Percentiles rank a stretch among this genome's conserved stretches.
These are phyloP conservation scores for Dryas alaskensis DNA, from an alignment of 306 rosid genomes.

Conservation along the genomic window DNA sequence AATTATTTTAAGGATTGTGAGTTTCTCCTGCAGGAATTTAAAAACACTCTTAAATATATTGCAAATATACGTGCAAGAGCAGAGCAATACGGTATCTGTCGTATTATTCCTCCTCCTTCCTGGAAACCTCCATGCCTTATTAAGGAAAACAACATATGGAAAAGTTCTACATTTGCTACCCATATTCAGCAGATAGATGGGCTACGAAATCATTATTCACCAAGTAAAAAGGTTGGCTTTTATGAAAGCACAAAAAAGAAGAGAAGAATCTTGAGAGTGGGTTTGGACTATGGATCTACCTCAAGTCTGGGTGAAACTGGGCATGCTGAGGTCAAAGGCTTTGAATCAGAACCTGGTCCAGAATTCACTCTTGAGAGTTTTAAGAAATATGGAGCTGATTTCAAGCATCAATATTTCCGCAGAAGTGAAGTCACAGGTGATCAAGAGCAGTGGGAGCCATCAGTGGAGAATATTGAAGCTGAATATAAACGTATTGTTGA, in stretches of 20 bases:
- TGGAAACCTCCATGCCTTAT: slow-evolving; percentile 59
- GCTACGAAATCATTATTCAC: slow-evolving; percentile 37
- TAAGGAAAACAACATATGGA: slow-evolving; percentile 49
- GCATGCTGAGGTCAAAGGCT: slow-evolving; percentile 24
- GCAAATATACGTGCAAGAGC: slow-evolving; percentile 60
- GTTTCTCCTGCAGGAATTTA: slow-evolving; percentile 64
- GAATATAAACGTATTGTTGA: slow-evolving; percentile 69
- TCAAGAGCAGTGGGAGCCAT: slow-evolving; percentile 53
- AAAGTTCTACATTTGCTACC: slow-evolving; percentile 47
- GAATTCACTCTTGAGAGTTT: slow-evolving; percentile 59
- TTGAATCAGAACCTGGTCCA: slow-evolving; percentile 46
- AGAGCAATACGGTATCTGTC: slow-evolving; percentile 74
- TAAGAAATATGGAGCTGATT: slow-evolving; percentile 69
- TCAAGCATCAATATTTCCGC: slow-evolving; percentile 61
- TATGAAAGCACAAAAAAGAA: slow-evolving; percentile 30
- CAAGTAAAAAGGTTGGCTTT: slow-evolving; percentile 22
- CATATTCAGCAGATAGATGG: slow-evolving; percentile 69
- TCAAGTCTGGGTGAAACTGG: slow-evolving; percentile 29
- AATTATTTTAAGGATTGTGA: slow-evolving; percentile 22
- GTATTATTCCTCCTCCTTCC: slow-evolving; percentile 74
- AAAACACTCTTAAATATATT: slow-evolving; percentile 58
- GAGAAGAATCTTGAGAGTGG: slow-evolving; percentile 41
- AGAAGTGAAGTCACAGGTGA: slow-evolving; percentile 25
- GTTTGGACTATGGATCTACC: slow-evolving; percentile 34
- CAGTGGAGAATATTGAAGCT: slow-evolving; percentile 74